phyloP scores from a whole-genome alignment of 2,329 filamentous ascomycete species.

The Talaromyces atroroseus region DNA sequence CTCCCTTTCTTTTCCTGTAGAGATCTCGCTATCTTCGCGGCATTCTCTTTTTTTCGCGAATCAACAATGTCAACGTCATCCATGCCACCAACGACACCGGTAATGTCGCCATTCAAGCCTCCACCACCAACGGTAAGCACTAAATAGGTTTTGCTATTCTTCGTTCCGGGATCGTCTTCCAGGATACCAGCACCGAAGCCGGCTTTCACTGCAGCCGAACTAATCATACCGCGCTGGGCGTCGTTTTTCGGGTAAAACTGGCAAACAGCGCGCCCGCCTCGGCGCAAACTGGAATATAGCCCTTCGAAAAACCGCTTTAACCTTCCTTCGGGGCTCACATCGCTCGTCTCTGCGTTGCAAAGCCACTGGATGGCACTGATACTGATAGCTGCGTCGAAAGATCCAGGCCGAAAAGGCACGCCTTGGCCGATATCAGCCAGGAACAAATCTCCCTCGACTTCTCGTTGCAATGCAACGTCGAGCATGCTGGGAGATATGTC shows the following conservation, averaged over 20 bases:
- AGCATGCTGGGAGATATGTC: slow-evolving; percentile 95
- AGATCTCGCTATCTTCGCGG: slow-evolving; percentile 44
- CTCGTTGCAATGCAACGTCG: slow-evolving; percentile 84
- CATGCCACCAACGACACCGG: slow-evolving; percentile 82
- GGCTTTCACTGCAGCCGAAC: slow-evolving; percentile 79
- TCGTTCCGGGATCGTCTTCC: slow-evolving; percentile 93
- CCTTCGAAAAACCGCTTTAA: slow-evolving; percentile 87
- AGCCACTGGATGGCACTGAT: slow-evolving; percentile 98
- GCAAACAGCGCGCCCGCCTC: slow-evolving; percentile 85
- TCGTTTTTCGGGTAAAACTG: slow-evolving; percentile 99
- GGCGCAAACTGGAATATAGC: slow-evolving; percentile 73
- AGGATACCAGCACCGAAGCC: slow-evolving; percentile 93
- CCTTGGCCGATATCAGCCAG: slow-evolving; percentile 94
- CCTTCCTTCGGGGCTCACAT: slow-evolving; percentile 72
- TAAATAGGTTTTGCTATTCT: slow-evolving; percentile 94
- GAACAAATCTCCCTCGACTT: slow-evolving; percentile 89
- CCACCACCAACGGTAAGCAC: slow-evolving; percentile 84
- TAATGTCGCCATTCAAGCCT: slow-evolving; percentile 66
- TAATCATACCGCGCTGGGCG: slow-evolving; percentile 86
- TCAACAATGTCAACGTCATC: slow-evolving; percentile 80
- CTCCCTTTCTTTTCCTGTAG: slow-evolving; percentile 40
- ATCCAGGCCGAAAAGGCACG: slow-evolving; percentile 83
- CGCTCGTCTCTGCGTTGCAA: slow-evolving; percentile 87
- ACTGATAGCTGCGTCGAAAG: slow-evolving; percentile 90
- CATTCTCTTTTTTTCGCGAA: slow-evolving; percentile 49